phyloP scores from a whole-genome alignment of 306 rosid genomes.

The Cajanus cajan region DNA sequence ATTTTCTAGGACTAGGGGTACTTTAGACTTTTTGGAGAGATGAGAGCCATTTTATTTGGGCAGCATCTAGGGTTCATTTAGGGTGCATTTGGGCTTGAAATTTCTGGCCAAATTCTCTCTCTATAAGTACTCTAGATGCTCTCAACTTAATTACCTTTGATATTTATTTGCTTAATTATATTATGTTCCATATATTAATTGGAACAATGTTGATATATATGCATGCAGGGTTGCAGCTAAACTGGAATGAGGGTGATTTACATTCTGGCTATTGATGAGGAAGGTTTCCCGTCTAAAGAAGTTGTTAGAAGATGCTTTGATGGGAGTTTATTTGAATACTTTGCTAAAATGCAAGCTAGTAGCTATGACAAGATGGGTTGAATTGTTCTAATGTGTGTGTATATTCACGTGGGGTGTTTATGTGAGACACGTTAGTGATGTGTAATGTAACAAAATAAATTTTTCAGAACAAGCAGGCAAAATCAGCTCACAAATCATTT shows the following conservation, averaged over 20 bases:
- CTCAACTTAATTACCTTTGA: no score
- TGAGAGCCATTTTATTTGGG: no score
- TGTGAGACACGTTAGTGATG: not conserved
- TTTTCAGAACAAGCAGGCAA: not conserved
- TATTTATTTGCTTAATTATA: not conserved
- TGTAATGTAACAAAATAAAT: not conserved
- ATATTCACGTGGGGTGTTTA: not conserved
- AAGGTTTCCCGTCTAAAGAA: constrained; percentile 73
- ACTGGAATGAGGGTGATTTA: constrained; percentile 67
- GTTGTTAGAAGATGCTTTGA: constrained; percentile 71
- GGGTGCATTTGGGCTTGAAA: no score
- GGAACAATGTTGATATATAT: no score
- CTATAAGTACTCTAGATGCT: no score
- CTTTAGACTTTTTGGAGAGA: no score
- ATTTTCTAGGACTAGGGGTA: no score
- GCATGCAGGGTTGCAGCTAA: constrained; percentile 59
- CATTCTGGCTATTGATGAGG: constrained; percentile 72
- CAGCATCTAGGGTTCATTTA: no score
- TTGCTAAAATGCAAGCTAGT: constrained; percentile 53
- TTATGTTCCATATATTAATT: no score
- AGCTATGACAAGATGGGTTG: constrained; percentile 45
- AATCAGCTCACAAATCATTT: not conserved
- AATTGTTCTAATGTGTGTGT: not conserved
- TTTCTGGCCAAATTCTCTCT: no score
- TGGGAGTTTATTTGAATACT: constrained; percentile 84